A percentile compares a stretch with the other conserved stretches of the same genome.
These are phyloP conservation scores for Erodium texanum DNA, from an alignment of 441 rosid species.

Conservation along the genomic window DNA sequence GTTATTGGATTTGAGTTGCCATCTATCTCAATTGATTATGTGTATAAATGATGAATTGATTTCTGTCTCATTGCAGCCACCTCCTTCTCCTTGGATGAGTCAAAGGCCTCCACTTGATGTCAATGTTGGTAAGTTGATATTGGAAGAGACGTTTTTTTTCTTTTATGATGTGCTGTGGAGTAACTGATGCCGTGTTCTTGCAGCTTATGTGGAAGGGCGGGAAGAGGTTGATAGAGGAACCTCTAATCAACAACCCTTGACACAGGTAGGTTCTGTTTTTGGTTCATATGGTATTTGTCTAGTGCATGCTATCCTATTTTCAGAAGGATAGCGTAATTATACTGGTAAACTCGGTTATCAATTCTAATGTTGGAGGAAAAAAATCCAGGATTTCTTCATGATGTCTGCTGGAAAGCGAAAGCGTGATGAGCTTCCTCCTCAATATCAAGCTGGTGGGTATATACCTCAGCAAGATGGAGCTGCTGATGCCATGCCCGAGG, in stretches of 20 bases:
- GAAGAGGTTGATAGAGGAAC: constrained; percentile 77
- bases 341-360: constrained; percentile 14
- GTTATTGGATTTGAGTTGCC: background rate
- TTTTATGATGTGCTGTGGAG: constrained; percentile 16
- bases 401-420: constrained; percentile 79
- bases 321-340: constrained; percentile 10
- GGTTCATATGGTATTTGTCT: constrained; percentile 9
- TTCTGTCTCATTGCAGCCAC: constrained; percentile 40
- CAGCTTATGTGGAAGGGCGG: constrained; percentile 92
- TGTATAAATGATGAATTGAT: background rate
- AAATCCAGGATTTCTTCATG: constrained; percentile 76
- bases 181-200: constrained; percentile 17
- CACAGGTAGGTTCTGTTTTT: constrained; percentile 50
- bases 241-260: constrained; percentile 50
- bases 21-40: background rate
- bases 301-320: constrained; percentile 1
- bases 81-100: constrained; percentile 85
- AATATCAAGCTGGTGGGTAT: constrained; percentile 74
- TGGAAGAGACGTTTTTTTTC: background rate
- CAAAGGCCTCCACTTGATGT: constrained; percentile 86
- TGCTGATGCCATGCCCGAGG: constrained; percentile 36
- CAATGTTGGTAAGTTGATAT: constrained; percentile 71
- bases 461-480: constrained; percentile 99
- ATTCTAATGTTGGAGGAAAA: constrained; percentile 23
- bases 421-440: constrained; percentile 69